These are phyloP conservation scores for Vicia villosa DNA, from an alignment of 306 rosid species.

Conservation along the genomic window DNA sequence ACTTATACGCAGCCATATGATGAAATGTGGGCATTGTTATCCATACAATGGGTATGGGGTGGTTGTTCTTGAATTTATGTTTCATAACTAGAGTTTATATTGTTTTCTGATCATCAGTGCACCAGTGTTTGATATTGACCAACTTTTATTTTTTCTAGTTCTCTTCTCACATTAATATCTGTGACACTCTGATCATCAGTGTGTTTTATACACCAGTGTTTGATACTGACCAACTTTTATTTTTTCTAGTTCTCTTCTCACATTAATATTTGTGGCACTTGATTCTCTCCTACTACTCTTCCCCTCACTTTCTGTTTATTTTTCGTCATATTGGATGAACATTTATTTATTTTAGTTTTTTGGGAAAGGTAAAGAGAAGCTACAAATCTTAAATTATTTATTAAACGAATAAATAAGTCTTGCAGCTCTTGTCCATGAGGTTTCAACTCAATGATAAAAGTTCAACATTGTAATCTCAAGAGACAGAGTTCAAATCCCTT, in stretches of 20 bases:
- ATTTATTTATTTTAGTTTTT: neutral
- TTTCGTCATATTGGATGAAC: neutral
- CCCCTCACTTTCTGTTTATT: neutral
- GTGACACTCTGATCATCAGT: too few species aligned
- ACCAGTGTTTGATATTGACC: neutral
- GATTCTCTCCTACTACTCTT: constrained; percentile 15
- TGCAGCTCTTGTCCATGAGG: neutral
- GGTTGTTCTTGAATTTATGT: neutral
- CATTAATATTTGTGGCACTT: neutral
- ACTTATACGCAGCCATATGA: too few species aligned
- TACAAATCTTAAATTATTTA: constrained; percentile 4
- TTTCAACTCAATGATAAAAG: neutral
- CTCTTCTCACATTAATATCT: neutral
- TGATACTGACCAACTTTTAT: neutral
- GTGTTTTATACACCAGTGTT: constrained; percentile 3
- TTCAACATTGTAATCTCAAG: neutral
- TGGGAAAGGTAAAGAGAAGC: neutral
- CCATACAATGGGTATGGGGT: neutral
- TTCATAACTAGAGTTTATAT: neutral
- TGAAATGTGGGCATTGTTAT: too few species aligned
- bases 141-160: neutral
- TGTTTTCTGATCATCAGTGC: constrained; percentile 5
- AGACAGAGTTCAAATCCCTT: neutral
- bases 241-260: neutral
- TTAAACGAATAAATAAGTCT: neutral